Evolutionary conservation across 441 rosid species (phyloP).

Genomic region (Mallotus japonicus): DNA sequence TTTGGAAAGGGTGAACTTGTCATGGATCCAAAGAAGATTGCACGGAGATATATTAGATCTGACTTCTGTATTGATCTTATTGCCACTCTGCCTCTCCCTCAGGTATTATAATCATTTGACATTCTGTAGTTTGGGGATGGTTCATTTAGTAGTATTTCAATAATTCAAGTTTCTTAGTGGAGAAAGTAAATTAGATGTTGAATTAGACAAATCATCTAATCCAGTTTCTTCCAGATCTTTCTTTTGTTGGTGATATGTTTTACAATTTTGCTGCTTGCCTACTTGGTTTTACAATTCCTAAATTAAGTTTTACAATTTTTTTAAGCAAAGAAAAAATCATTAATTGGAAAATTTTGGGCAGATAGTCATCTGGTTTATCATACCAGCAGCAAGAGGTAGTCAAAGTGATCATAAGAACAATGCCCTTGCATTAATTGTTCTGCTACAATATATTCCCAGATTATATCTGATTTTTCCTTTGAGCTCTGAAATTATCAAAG

Average conservation of each 20-base stretch:
- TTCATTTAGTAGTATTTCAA: background rate
- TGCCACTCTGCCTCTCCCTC: constrained; percentile 97
- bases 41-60: constrained; percentile 66
- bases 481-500: constrained; percentile 82
- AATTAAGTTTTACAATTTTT: background rate
- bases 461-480: constrained; percentile 84
- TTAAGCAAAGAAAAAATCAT: background rate
- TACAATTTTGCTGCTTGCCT: too few relatives aligned
- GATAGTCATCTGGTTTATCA: constrained; percentile 80
- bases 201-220: constrained; percentile 1
- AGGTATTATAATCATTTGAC: constrained; percentile 43
- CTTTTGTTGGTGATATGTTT: background rate
- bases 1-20: constrained; percentile 98
- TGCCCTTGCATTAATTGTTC: constrained; percentile 78
- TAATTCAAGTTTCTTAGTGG: constrained; percentile 6
- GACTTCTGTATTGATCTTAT: constrained; percentile 84
- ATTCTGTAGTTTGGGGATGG: constrained; percentile 3
- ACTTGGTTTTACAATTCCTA: too few relatives aligned
- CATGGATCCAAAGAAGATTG: constrained; percentile 79
- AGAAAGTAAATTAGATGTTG: constrained; percentile 8
- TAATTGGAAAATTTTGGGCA: constrained; percentile 34
- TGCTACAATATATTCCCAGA: constrained; percentile 79
- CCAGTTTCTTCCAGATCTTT: background rate
- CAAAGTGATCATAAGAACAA: constrained; percentile 67
- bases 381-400: constrained; percentile 62